Evolutionary conservation across 129 eudicot genomes (phyloP), one percentile per base, ranked within the genome.

Genomic region (Rutidosis leptorrhynchoides): DNA sequence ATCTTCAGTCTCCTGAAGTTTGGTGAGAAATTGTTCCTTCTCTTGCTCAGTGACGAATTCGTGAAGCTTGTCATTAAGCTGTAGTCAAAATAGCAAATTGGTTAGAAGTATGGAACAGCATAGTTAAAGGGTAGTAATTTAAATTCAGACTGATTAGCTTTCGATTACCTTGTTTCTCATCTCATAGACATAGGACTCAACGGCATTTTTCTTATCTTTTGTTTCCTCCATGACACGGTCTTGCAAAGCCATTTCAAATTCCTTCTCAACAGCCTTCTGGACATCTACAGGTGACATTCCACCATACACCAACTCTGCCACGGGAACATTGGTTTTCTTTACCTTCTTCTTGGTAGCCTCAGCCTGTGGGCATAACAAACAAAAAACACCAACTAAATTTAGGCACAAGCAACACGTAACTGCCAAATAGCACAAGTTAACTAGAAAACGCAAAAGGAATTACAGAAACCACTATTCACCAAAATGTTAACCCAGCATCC

Each of bases 211-310:
- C 58, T 74, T 84, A 77, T 93, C 98, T 64, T 93, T 93, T 35
- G 98, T 93, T 64, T 93, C 98, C 73, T 93, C 98, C 98, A 93
- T 93, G 33, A 88, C 86, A 6, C 98, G 81, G 46, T 93, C 98
- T 74, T 88, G 98, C 65, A 93, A 74, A 17, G 98, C 98, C 98
- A 93, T 88, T 79, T 93, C 98, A 82, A 81, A 88, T 48, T 93
- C 98, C 71, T 88, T 86, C 62, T 93, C 98, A 3, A 79, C 80
- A 55, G 98, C 98, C 79, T 84, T 86, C 63, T 93, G 87, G 78
- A 93, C 76, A 79, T 93, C 96, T 46, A 75, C 90, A 61, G 84
- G 67, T 20, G 70, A 57, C 81, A 88, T 58, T 52, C 70, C 96
- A 26, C 96, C 96, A 55, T 82, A 69, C 6, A 93, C 86, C 52